Percentiles rank a stretch among this genome's conserved stretches.
Evolutionary conservation across 2,329 filamentous ascomycete species (phyloP).

Genomic region (Pochonia chlamydosporia): DNA sequence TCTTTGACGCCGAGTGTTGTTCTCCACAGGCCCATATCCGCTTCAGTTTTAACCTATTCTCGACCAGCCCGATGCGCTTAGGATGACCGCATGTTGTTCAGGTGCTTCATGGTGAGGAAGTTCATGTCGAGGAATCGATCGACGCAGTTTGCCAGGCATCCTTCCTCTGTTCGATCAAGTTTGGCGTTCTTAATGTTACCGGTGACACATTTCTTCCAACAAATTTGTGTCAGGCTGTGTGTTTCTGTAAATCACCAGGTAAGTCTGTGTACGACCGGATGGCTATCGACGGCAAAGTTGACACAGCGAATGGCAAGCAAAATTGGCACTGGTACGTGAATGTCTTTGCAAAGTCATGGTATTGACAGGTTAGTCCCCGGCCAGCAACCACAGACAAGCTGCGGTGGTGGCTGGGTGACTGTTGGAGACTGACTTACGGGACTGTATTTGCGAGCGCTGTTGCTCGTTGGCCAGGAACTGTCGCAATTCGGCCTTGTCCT

Average conservation of each 20-base stretch:
- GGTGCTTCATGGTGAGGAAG: slow-evolving; percentile 74
- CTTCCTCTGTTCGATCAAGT: slow-evolving; percentile 72
- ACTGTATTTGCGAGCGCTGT: slow-evolving; percentile 68
- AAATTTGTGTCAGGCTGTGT: slow-evolving; percentile 61
- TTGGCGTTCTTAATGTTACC: slow-evolving; percentile 63
- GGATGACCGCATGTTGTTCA: slow-evolving; percentile 54
- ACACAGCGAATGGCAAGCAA: neutral
- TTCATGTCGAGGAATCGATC: slow-evolving; percentile 91
- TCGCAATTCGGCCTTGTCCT: slow-evolving; percentile 82
- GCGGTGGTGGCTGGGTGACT: too few species aligned
- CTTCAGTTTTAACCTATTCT: too few species aligned
- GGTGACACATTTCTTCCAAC: slow-evolving; percentile 92
- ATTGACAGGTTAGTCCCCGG: too few species aligned
- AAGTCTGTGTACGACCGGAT: neutral
- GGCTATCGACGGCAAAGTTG: neutral
- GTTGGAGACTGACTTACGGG: too few species aligned
- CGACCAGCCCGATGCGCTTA: neutral
- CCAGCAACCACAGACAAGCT: too few species aligned
- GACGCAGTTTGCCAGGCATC: slow-evolving; percentile 87
- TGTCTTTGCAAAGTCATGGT: too few species aligned
- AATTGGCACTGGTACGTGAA: too few species aligned
- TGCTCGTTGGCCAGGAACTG: slow-evolving; percentile 79
- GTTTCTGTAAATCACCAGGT: slow-evolving; percentile 34
- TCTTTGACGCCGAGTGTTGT: neutral
- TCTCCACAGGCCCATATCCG: neutral